Evolutionary conservation across 1,284 basidiomycete species (phyloP).

Genomic region (Thelephora terrestris): DNA sequence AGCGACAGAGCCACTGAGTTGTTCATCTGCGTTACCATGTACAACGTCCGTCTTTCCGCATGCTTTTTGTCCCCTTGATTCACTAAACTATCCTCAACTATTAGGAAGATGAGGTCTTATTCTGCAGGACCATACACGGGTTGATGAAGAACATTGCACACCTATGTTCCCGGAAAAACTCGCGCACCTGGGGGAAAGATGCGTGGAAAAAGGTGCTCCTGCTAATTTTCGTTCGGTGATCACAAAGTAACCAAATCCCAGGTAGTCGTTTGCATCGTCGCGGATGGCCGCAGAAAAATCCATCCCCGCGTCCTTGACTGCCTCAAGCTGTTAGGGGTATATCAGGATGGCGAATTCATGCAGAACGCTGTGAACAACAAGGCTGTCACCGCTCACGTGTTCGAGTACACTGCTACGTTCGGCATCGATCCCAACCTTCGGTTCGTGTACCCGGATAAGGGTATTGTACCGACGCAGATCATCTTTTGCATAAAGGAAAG

Average conservation of each 20-base stretch:
- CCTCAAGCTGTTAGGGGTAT: conserved; percentile 71
- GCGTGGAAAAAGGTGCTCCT: conserved; percentile 86
- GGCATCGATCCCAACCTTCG: conserved; percentile 82
- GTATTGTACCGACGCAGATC: conserved; percentile 88
- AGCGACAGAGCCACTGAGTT: conserved; percentile 80
- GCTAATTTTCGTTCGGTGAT: neutral
- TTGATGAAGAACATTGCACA: conserved; percentile 91
- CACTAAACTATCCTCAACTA: conserved; percentile 1
- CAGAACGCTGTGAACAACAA: conserved; percentile 85
- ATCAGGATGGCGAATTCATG: conserved; percentile 75
- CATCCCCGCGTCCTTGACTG: conserved; percentile 93
- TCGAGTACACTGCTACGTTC: conserved; percentile 93
- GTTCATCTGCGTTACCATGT: conserved; percentile 95
- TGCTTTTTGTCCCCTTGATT: neutral
- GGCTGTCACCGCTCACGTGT: conserved; percentile 87
- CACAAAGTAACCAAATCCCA: conserved; percentile 19
- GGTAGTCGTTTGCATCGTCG: conserved; percentile 93
- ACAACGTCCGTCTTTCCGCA: conserved; percentile 52
- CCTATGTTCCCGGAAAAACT: conserved; percentile 88
- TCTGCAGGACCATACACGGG: conserved; percentile 91
- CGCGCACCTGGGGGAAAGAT: conserved; percentile 91
- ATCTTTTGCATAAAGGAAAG: conserved; percentile 92
- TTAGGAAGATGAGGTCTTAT: conserved; percentile 90
- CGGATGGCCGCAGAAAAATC: conserved; percentile 88
- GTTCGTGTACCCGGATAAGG: conserved; percentile 93